phyloP scores from a whole-genome alignment of 371 early-diverging fungal genomes.

The Massospora cicadina region DNA sequence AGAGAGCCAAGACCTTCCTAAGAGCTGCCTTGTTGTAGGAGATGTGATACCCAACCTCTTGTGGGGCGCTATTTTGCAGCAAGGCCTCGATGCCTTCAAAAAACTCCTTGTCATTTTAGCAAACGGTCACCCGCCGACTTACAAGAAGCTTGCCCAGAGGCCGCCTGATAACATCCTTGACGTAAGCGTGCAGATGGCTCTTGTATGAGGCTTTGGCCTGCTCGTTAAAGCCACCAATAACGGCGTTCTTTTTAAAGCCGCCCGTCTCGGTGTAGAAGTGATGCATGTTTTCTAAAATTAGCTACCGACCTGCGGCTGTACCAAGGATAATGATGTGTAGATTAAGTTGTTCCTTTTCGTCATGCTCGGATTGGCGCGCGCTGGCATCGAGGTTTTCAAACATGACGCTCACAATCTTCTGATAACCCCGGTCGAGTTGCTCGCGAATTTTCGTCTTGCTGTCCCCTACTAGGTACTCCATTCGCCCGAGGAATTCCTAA shows the following conservation, averaged over 20 bases:
- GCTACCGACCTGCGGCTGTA: constrained; percentile 15
- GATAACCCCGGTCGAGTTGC: constrained; percentile 62
- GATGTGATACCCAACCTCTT: constrained; percentile 71
- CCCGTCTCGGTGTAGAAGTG: constrained; percentile 63
- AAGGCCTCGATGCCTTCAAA: constrained; percentile 82
- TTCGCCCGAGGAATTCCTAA: constrained; percentile 52
- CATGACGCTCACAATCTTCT: constrained; percentile 60
- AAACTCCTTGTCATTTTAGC: constrained; percentile 45
- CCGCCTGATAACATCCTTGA: constrained; percentile 66
- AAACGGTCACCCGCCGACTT: constrained; percentile 7
- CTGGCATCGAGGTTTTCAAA: constrained; percentile 77
- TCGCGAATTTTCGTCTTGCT: constrained; percentile 44
- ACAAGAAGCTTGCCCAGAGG: constrained; percentile 73
- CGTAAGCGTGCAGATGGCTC: constrained; percentile 56
- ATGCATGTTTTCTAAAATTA: constrained; percentile 71
- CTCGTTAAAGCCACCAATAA: constrained; percentile 58
- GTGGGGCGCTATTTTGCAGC: constrained; percentile 47
- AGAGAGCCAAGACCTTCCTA: constrained; percentile 65
- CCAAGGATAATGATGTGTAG: constrained; percentile 68
- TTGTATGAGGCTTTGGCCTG: constrained; percentile 74
- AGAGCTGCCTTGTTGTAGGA: constrained; percentile 69
- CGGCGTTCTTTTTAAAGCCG: constrained; percentile 34
- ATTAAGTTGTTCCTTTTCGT: constrained; percentile 86
- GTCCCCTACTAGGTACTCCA: constrained; percentile 35
- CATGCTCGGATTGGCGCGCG: constrained; percentile 53